These are phyloP conservation scores for Paecilomyces sp. DNA, from an alignment of 2,329 filamentous ascomycete genomes.

Conservation along the genomic window DNA sequence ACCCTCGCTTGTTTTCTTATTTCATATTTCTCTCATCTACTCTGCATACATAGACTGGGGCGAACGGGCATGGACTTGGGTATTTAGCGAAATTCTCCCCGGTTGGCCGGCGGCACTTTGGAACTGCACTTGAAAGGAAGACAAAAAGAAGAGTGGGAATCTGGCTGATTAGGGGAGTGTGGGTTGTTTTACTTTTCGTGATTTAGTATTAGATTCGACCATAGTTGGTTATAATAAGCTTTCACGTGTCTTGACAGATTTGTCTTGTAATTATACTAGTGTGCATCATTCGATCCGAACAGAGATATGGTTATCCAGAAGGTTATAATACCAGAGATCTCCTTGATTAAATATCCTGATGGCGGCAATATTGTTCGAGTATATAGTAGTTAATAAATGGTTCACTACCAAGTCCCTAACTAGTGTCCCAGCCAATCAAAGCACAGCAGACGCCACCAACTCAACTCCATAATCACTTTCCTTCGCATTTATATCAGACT, in stretches of 20 bases:
- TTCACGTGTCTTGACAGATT: background rate
- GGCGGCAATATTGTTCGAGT: too few relatives aligned
- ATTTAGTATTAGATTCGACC: constrained; percentile 8
- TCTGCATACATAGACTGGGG: constrained; percentile 11
- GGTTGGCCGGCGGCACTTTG: constrained; percentile 18
- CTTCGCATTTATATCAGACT: too few relatives aligned
- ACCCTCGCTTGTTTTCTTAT: constrained; percentile 7
- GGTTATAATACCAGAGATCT: too few relatives aligned
- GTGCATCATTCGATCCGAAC: too few relatives aligned
- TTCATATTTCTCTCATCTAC: constrained; percentile 3
- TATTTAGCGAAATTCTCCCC: constrained; percentile 12
- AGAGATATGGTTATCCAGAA: too few relatives aligned
- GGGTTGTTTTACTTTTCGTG: constrained; percentile 7
- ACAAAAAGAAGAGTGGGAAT: constrained; percentile 10
- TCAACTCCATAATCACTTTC: background rate
- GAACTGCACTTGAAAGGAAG: constrained; percentile 10
- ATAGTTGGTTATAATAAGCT: background rate
- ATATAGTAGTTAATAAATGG: too few relatives aligned
- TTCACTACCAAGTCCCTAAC: too few relatives aligned
- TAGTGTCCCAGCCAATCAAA: background rate
- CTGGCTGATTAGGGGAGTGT: constrained; percentile 9
- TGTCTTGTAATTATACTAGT: background rate
- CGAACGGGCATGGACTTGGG: background rate
- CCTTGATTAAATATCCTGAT: too few relatives aligned
- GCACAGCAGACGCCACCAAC: background rate